Conservation (phyloP, 495 filamentous ascomycete species). For the Lasiosphaeria miniovina region DNA sequence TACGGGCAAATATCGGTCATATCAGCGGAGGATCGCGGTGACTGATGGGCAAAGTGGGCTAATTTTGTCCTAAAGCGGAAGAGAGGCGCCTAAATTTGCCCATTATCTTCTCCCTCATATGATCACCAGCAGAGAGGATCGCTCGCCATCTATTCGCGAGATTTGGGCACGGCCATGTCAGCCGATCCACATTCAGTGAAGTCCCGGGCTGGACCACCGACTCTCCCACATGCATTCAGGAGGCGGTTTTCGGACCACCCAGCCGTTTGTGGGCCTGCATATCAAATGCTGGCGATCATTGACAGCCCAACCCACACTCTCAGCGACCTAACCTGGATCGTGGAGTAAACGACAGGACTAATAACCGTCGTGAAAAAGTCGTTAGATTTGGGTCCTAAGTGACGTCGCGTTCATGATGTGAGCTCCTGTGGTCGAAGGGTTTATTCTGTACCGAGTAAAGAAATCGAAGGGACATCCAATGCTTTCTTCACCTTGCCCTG, state of each 20-base stretch:
- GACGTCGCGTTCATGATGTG: too few species aligned
- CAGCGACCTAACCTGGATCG: not conserved
- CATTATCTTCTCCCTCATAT: slow-evolving; percentile 5
- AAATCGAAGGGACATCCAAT: too few species aligned
- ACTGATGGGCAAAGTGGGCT: slow-evolving; percentile 1
- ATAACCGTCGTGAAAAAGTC: not conserved
- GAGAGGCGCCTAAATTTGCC: slow-evolving; percentile 33
- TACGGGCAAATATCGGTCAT: slow-evolving; percentile 24
- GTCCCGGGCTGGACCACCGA: slow-evolving; percentile 3
- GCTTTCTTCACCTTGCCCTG: too few species aligned
- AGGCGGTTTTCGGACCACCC: not conserved
- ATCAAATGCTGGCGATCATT: not conserved
- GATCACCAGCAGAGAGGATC: not conserved
- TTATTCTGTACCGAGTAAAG: not conserved
- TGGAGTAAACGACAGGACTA: too few species aligned
- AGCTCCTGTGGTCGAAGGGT: too few species aligned
- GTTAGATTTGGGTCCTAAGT: not conserved
- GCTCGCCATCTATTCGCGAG: not conserved
- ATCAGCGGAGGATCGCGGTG: slow-evolving; percentile 1
- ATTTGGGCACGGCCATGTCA: not conserved
- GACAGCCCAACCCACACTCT: not conserved
- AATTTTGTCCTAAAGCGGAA: slow-evolving; percentile 20
- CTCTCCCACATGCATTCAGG: slow-evolving; percentile 7
- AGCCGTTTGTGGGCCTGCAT: not conserved
- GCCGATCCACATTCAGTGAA: slow-evolving; percentile 1